phyloP scores from a whole-genome alignment of 768 basidiomycete species.

The Gymnopilus dilepis region DNA sequence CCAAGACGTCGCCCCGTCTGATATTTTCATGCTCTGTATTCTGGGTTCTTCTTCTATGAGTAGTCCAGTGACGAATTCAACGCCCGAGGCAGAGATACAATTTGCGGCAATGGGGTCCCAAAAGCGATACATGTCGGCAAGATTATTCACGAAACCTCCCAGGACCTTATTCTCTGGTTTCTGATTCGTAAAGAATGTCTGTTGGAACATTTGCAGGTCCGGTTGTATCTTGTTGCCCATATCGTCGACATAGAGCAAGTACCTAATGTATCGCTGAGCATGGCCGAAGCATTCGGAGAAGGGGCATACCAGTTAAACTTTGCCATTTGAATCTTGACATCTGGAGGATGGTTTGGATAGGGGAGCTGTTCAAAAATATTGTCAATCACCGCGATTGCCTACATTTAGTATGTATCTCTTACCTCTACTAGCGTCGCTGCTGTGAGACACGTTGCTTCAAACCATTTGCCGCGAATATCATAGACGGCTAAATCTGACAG shows the following conservation, averaged over 20 bases:
- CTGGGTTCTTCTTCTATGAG: constrained; percentile 7
- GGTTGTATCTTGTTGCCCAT: background rate
- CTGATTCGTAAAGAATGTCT: background rate
- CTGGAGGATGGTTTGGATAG: background rate
- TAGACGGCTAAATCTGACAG: background rate
- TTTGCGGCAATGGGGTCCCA: constrained; percentile 15
- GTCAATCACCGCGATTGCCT: no score
- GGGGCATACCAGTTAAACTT: background rate
- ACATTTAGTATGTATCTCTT: background rate
- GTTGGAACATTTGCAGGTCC: background rate
- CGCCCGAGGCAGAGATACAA: background rate
- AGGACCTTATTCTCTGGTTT: background rate
- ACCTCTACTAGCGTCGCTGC: background rate
- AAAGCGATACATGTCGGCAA: constrained; percentile 2
- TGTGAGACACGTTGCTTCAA: background rate
- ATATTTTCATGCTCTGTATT: background rate
- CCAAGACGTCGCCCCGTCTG: background rate
- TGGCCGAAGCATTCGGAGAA: background rate
- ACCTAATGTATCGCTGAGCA: background rate
- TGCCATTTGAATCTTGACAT: background rate
- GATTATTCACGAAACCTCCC: background rate
- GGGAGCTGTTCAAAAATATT: background rate
- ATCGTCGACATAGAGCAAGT: background rate
- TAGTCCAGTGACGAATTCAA: constrained; percentile 14
- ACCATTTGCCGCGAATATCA: background rate